Base-by-base conservation (phyloP, 257 asterid genomes). In the Craterostigma plantagineum region DNA sequence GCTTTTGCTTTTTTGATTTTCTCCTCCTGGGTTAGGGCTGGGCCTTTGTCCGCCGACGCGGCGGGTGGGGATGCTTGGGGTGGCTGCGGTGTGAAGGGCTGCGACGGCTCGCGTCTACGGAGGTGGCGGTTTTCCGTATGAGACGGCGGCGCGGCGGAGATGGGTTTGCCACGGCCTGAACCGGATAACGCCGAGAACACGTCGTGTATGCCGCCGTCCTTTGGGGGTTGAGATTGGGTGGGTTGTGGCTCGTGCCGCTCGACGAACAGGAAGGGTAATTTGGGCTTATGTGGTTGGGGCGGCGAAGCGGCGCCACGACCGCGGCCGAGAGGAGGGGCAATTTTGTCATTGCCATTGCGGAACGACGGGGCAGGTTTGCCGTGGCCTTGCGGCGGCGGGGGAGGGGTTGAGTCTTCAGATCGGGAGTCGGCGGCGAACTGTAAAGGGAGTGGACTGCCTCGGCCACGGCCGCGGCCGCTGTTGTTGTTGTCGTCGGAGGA, bases 401-500 rank as follows among this genome's bases (percentile, higher is more conserved):
- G 4, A 23, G 30, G 30, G 30, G 30, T 6, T 23, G 30, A 23
- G 30, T 23, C 30, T 23, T 23, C 30, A 23, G 30, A 23, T 23
- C 30, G 30, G 30, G 30, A 23, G 30, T 23, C 30, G 30, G 6
- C 30, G 30, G 30, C 6, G 30, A 23, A 23, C 30, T 23, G 30
- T 23, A 23, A 52, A 13, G 71, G 65, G 33, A 60, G 33, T 34
- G 76, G 68, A 37, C 38, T 57, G 11, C 76, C 84, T 57, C 87
- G 62, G 46, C 85, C 80, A 4, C 67, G 80, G 42, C 92, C 96
- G 27, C 62, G n/a, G n/a, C n/a, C n/a, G n/a, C n/a, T n/a, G n/a
- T n/a, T n/a, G n/a, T n/a, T 50, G 16, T 56, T 56, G 51, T 56
- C 66, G 38, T 47, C 1, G 33, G 79, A 58, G 8, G 72, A 63